Evolutionary conservation across 768 basidiomycete genomes (phyloP).

Genomic region (Pleurotus djamor): DNA sequence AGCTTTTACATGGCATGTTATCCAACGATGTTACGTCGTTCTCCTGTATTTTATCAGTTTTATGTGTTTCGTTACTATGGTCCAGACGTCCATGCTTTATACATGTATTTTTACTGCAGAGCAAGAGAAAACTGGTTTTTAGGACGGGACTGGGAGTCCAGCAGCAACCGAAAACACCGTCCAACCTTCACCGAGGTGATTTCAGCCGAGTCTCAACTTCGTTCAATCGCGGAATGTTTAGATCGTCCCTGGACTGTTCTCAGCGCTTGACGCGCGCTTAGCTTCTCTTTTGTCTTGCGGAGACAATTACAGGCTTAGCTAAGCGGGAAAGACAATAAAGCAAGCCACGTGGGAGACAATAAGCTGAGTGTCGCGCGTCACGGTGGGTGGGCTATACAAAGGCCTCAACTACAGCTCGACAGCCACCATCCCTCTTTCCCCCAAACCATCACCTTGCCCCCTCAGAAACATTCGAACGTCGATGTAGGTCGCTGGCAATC

Average conservation of each 20-base stretch:
- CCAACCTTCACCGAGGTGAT: too few species aligned
- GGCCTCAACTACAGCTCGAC: not conserved
- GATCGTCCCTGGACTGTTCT: not conserved
- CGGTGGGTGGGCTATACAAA: slow-evolving; percentile 1
- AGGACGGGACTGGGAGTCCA: too few species aligned
- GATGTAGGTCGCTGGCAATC: too few species aligned
- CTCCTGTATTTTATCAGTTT: slow-evolving; percentile 4
- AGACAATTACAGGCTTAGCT: not conserved
- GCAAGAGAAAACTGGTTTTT: not conserved
- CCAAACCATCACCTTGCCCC: not conserved
- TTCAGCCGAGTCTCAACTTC: too few species aligned
- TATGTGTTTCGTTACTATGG: not conserved
- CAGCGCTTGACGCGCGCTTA: not conserved
- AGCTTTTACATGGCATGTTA: not conserved
- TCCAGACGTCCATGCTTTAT: not conserved
- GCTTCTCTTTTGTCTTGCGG: slow-evolving; percentile 1
- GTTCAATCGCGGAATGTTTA: not conserved
- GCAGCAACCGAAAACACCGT: too few species aligned
- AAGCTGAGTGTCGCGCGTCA: not conserved
- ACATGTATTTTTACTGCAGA: slow-evolving; percentile 6
- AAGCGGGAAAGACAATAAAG: slow-evolving; percentile 7
- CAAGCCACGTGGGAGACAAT: slow-evolving; percentile 6
- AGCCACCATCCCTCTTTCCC: not conserved
- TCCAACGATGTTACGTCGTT: not conserved
- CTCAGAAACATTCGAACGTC: not conserved